Conservation (phyloP, 2,329 filamentous ascomycete genomes). For the Penicillium rolfsii region DNA sequence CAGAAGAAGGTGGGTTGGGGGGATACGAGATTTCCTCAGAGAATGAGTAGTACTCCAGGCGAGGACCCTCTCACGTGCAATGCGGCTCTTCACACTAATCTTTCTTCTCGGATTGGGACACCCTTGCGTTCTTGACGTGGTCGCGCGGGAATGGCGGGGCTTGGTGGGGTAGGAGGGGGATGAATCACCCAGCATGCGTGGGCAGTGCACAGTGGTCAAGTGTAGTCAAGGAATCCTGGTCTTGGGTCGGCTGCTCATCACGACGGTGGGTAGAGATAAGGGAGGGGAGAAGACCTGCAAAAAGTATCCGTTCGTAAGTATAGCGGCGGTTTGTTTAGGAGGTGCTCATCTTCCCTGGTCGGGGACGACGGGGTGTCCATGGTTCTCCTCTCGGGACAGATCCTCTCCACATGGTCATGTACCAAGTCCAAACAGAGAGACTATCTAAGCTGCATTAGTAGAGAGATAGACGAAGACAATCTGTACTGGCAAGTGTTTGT, state of each 20-base stretch:
- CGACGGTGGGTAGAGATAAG: not conserved
- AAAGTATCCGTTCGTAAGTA: not conserved
- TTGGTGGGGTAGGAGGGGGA: conserved; percentile 20
- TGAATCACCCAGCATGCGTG: not conserved
- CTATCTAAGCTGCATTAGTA: not conserved
- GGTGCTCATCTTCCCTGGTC: not conserved
- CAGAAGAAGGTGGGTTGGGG: not conserved
- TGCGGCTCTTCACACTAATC: conserved; percentile 25
- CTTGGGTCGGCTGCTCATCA: not conserved
- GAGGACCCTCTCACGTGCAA: conserved; percentile 20
- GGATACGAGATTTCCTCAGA: conserved; percentile 10
- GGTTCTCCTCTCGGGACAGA: not conserved
- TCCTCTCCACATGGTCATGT: not conserved
- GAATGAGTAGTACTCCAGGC: conserved; percentile 4
- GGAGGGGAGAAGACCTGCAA: not conserved
- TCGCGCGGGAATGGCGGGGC: conserved; percentile 32
- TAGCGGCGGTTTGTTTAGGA: not conserved
- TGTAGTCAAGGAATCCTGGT: not conserved
- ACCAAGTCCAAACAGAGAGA: not conserved
- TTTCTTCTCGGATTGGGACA: not conserved
- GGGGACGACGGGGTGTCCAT: not conserved
- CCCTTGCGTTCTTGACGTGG: conserved; percentile 29
- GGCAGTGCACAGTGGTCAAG: not conserved
- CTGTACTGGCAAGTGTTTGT: not conserved
- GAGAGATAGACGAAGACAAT: not conserved